These are phyloP conservation scores for Penicillium frequentans DNA, from an alignment of 2,329 filamentous ascomycete species.

Conservation along the genomic window DNA sequence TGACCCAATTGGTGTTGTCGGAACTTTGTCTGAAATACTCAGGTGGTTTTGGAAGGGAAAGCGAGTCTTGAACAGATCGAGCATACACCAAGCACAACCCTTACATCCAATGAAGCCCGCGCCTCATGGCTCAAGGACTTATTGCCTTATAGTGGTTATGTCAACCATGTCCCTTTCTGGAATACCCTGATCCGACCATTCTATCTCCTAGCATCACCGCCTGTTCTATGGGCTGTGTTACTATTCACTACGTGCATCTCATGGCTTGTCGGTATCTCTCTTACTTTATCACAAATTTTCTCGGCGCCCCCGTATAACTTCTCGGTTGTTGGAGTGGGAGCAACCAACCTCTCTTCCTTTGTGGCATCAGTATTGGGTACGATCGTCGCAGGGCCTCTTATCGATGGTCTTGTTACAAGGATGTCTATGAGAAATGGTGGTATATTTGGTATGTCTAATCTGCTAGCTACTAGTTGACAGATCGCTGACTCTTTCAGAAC, in stretches of 20 bases:
- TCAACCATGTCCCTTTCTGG: conserved; percentile 39
- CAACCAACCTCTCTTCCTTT: conserved; percentile 35
- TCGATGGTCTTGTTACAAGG: conserved; percentile 35
- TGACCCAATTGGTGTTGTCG: background rate
- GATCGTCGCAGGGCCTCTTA: conserved; percentile 31
- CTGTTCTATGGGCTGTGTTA: conserved; percentile 41
- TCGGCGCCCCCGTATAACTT: conserved; percentile 40
- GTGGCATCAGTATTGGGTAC: conserved; percentile 37
- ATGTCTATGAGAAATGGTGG: conserved; percentile 39
- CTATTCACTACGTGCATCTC: conserved; percentile 42
- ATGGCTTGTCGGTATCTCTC: conserved; percentile 31
- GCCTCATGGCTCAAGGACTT: conserved; percentile 31
- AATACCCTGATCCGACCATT: conserved; percentile 39
- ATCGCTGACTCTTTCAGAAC: too few relatives aligned
- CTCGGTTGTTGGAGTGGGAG: conserved; percentile 35
- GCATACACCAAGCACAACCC: conserved; percentile 11
- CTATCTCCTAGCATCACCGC: conserved; percentile 36
- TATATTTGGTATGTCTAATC: too few relatives aligned
- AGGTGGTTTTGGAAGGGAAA: conserved; percentile 20
- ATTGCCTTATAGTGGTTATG: conserved; percentile 40
- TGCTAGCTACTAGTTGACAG: too few relatives aligned
- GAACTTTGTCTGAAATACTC: background rate
- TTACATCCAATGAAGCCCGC: conserved; percentile 10
- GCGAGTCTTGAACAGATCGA: conserved; percentile 24
- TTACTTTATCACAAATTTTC: conserved; percentile 39